Percentiles rank a stretch among this genome's conserved stretches.
Evolutionary conservation across 2,329 filamentous ascomycete species (phyloP).

Genomic region (Scleromitrula shiraiana): DNA sequence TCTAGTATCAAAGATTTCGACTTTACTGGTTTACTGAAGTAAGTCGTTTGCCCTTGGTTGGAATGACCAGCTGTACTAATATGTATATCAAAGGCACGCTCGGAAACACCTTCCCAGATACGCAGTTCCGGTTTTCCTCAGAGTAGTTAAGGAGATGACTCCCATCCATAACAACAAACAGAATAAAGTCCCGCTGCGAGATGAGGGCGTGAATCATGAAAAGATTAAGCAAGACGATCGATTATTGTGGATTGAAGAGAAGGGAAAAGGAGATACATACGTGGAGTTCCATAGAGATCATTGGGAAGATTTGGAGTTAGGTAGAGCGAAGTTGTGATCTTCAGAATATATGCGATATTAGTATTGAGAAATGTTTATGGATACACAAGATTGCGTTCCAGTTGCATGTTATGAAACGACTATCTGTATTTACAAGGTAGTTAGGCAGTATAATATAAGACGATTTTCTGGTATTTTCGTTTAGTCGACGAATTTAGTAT

Average conservation of each 20-base stretch:
- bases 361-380: too few relatives aligned
- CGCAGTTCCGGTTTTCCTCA: constrained; percentile 66
- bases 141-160: constrained; percentile 49
- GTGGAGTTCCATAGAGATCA: constrained; percentile 49
- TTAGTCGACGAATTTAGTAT: too few relatives aligned
- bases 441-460: too few relatives aligned
- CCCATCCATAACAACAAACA: constrained; percentile 74
- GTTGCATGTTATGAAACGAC: too few relatives aligned
- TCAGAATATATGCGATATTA: too few relatives aligned
- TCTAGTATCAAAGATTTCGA: constrained; percentile 45
- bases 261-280: constrained; percentile 47
- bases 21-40: constrained; percentile 50
- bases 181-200: constrained; percentile 63
- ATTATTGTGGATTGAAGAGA: constrained; percentile 49
- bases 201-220: constrained; percentile 55
- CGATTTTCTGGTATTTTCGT: too few relatives aligned
- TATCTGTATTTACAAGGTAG: too few relatives aligned
- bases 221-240: constrained; percentile 36
- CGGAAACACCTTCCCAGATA: constrained; percentile 58
- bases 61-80: not conserved
- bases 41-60: constrained; percentile 12
- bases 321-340: constrained; percentile 37
- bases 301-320: constrained; percentile 45
- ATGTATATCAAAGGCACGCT: constrained; percentile 38
- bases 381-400: too few relatives aligned